Percentiles rank a stretch among this genome's conserved stretches.
phyloP scores from a whole-genome alignment of 2,329 filamentous ascomycete genomes.

The Aspergillus sp. region DNA sequence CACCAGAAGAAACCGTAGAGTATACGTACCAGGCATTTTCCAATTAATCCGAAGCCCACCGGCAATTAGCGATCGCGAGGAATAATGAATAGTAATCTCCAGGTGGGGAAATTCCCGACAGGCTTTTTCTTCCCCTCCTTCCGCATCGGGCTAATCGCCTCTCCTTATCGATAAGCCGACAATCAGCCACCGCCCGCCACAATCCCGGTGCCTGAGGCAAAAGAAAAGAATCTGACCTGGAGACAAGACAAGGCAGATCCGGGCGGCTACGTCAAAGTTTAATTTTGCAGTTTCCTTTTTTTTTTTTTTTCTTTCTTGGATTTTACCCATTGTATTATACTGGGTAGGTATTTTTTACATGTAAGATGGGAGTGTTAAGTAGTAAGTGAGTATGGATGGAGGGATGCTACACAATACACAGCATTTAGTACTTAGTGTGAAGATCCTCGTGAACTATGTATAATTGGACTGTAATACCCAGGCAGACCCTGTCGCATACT shows the following conservation, averaged over 20 bases:
- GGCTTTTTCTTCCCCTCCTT: slow-evolving; percentile 1
- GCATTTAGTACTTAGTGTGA: no score
- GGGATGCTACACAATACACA: no score
- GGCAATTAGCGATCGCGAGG: background rate
- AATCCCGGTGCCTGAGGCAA: slow-evolving; percentile 12
- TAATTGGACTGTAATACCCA: background rate
- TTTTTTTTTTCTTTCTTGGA: background rate
- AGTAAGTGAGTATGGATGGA: no score
- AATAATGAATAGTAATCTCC: background rate
- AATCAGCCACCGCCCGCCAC: background rate
- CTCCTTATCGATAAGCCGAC: slow-evolving; percentile 31
- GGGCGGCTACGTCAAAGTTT: background rate
- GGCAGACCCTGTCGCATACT: no score
- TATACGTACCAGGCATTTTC: background rate
- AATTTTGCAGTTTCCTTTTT: background rate
- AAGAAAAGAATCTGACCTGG: background rate
- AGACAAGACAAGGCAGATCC: background rate
- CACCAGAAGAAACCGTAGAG: no score
- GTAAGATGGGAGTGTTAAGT: no score
- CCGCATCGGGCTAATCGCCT: slow-evolving; percentile 14
- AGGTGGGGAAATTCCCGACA: background rate
- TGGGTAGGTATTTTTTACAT: background rate
- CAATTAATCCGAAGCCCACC: background rate
- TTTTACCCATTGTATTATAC: background rate
- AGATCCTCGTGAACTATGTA: background rate